Evolutionary conservation across 305 asterid species (phyloP).

Genomic region (Solanum hybrid): DNA sequence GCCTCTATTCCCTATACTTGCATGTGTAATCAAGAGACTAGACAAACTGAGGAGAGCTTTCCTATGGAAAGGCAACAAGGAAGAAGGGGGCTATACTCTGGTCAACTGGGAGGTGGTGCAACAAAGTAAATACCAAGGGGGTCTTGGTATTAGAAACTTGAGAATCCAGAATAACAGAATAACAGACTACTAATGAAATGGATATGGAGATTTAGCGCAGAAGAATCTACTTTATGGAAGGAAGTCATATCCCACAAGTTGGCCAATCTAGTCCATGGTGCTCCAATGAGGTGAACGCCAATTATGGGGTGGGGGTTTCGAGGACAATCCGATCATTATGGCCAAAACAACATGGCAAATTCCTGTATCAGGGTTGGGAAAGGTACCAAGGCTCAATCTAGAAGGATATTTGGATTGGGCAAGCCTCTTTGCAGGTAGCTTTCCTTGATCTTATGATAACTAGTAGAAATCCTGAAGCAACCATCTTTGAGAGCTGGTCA

Average conservation of each 20-base stretch:
- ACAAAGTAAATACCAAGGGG: background rate
- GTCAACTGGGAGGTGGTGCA: background rate
- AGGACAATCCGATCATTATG: background rate
- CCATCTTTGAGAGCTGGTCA: background rate
- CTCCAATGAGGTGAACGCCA: background rate
- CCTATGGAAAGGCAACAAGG: background rate
- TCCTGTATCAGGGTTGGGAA: background rate
- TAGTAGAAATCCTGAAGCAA: background rate
- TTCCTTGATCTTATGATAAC: background rate
- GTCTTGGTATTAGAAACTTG: background rate
- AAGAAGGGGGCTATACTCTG: background rate
- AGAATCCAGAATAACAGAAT: background rate
- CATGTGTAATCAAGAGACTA: background rate
- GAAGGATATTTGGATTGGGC: background rate
- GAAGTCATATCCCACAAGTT: background rate
- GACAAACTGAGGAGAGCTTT: background rate
- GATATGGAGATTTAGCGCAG: background rate
- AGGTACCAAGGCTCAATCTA: background rate
- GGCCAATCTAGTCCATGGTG: background rate
- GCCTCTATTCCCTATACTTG: background rate
- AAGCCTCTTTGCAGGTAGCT: background rate
- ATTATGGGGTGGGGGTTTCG: background rate
- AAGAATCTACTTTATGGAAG: background rate
- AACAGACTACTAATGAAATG: background rate
- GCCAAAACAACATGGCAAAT: background rate